Evolutionary conservation across 331 rosid species (phyloP), one percentile per base, ranked within the genome.

Genomic region (Prunus yedoensis): DNA sequence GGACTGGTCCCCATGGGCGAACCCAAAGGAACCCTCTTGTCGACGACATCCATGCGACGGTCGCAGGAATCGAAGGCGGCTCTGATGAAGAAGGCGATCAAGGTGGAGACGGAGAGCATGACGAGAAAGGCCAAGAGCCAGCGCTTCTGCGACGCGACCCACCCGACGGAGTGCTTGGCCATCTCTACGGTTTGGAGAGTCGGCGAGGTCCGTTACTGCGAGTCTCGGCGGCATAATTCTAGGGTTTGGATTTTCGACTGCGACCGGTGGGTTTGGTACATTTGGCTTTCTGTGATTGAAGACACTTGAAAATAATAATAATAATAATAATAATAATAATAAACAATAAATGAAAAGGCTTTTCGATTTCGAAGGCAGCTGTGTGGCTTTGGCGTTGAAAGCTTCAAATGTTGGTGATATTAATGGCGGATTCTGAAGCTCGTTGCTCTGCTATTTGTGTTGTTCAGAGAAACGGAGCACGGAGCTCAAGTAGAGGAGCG

Each of bases 41-140:
- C 82, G 16, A 78, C 74, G 51, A 68, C 75, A 17, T 80, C 80
- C 51, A 77, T 78, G 45, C 14, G 30, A 68, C 83, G 85, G 74
- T 80, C 80, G 73, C 87, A 84, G 41, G 87, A 77, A 16, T 84
- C 87, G 59, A 80, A 84, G 13, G 87, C 78, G 58, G 82, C 80
- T 74, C 87, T 77, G 80, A 84, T 80, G 72, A 84, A 81, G 85
- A 84, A 84, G 14, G 80, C 82, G 80, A 84, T 77, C 80, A 84
- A 54, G 20, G 85, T 84, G 4, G 88, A 80, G 67, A 61, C 73
- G 10, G 88, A 84, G 52, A 84, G 60, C 83, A 76, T 75, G 4
- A 84, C 64, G 41, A 84, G 88, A 21, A 84, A 81, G 27, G 83
- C 83, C 68, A 80, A 14, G 49, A 84, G 78, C 80, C 88, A 84